phyloP scores from a whole-genome alignment of 345 rosid species.

The Lenwebbia sp. region DNA sequence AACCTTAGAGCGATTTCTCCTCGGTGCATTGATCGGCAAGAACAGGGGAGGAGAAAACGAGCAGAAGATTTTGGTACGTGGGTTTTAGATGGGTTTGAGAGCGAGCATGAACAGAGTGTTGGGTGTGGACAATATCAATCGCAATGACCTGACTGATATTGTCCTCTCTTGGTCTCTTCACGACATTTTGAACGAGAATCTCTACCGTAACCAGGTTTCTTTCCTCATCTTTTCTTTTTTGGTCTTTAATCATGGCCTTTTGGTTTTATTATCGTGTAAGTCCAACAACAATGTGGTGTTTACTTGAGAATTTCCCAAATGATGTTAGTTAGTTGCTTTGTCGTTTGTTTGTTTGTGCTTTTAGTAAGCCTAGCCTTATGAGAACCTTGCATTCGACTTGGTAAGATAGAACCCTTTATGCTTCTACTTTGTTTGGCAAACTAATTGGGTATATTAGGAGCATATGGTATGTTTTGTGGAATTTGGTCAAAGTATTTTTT shows the following conservation, averaged over 20 bases:
- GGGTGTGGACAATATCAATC: background rate
- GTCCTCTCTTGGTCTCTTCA: constrained; percentile 30
- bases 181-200: background rate
- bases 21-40: too few species aligned
- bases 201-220: constrained; percentile 10
- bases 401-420: background rate
- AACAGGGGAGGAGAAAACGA: too few species aligned
- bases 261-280: background rate
- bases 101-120: background rate
- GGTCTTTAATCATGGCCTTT: background rate
- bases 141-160: background rate
- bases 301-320: background rate
- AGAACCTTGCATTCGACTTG: background rate
- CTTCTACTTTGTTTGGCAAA: background rate
- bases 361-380: background rate
- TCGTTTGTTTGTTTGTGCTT: background rate
- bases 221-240: too few species aligned
- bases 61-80: background rate
- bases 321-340: background rate
- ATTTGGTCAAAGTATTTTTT: background rate
- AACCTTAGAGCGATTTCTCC: too few species aligned
- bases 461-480: background rate
- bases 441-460: background rate
- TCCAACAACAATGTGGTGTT: background rate
- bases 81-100: background rate